Evolutionary conservation across 2,329 filamentous ascomycete genomes (phyloP), one percentile per base, ranked within the genome.

Genomic region (Venturia nashicola): DNA sequence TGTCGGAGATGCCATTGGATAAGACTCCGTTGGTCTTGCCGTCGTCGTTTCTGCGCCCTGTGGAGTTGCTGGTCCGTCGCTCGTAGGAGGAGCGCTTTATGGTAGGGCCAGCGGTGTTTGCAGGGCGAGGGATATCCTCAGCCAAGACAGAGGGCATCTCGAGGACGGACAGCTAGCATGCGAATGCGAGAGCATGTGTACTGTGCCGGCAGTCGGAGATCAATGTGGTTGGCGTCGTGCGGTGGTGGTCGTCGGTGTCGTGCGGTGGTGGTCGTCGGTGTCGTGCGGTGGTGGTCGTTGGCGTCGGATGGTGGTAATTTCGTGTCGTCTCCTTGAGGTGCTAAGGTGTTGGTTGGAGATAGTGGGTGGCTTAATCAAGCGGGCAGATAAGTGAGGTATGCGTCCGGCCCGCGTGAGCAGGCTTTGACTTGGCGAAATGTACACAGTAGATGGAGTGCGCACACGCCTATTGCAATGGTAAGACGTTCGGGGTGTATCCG

Each of bases 91-190:
- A 68, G 60, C 69, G 65, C 42, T 66, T 67, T 66, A 70, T 69
- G 20, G 66, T 54, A 27, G 71, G 69, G 64, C 69, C 69, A 48
- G 71, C 34, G 27, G 61, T 63, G 62, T 59, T 68, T 68, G 64
- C 68, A 67, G 65, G 71, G 72, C 64, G 70, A 70, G 72, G 74
- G 72, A 71, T 75, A 70, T 78, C 73, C 71, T 79, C 78, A 71
- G 76, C 73, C 71, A 79, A 72, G 72, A 79, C 76, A 68, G 77
- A 77, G 73, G 80, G 79, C 81, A 83, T 83, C 67, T 78, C 77
- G 71, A 77, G 70, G 66, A 71, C 72, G 72, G 77, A 32, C 51
- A 57, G 51, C 51, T 57, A n/a, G 51, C 51, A 57, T 57, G 51
- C 36, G 51, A 36, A 36, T 57, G 51, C 32, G 27, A 32, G 51